Percentiles rank a stretch among this genome's conserved stretches.
These are phyloP conservation scores for Fraxinus sp. DNA, from an alignment of 305 asterid species.

Conservation along the genomic window DNA sequence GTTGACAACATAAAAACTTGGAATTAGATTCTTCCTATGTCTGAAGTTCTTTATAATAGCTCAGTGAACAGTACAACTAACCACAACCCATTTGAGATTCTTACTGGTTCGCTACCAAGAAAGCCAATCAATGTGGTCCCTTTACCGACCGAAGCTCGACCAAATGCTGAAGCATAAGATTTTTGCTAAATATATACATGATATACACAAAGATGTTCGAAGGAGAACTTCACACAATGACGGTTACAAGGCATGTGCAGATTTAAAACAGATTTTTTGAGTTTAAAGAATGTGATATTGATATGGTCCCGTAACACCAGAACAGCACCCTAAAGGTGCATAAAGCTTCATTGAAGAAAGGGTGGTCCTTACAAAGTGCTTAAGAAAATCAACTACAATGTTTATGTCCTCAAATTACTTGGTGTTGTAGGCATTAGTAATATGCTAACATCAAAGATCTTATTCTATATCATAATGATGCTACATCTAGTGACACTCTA, in stretches of 20 bases:
- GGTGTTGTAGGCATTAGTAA: neutral
- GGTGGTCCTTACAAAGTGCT: neutral
- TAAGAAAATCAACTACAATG: neutral
- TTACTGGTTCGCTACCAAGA: neutral
- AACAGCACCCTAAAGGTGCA: neutral
- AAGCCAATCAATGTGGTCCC: neutral
- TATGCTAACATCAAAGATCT: neutral
- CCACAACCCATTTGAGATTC: neutral
- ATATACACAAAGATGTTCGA: neutral
- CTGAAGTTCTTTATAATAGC: neutral
- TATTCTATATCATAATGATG: neutral
- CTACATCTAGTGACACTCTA: neutral
- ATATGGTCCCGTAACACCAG: neutral
- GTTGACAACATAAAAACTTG: neutral
- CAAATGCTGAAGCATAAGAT: neutral
- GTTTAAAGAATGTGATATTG: neutral
- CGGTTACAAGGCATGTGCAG: neutral
- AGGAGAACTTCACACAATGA: neutral
- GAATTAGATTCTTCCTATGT: neutral
- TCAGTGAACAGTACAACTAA: neutral
- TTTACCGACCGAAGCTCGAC: neutral
- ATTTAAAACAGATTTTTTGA: neutral
- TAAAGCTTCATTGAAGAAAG: neutral
- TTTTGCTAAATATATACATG: neutral
- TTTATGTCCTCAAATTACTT: neutral